Evolutionary conservation across 129 eudicot species (phyloP).

Genomic region (Tagetes patula): DNA sequence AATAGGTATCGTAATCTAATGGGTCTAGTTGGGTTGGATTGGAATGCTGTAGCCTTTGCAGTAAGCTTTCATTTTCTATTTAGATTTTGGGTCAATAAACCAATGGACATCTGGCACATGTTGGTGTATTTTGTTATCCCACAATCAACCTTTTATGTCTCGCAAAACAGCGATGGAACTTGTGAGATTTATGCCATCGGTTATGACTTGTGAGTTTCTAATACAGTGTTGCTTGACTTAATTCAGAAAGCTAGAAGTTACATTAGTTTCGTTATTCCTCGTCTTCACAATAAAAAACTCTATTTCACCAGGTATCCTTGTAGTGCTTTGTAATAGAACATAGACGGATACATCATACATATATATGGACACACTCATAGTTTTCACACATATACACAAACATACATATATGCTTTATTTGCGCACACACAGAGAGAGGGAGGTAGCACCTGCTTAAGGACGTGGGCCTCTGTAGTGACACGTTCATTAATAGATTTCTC

Average conservation of each 20-base stretch:
- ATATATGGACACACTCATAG: not conserved
- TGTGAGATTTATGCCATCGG: not conserved
- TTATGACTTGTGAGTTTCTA: not conserved
- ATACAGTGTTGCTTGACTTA: not conserved
- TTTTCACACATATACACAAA: not conserved
- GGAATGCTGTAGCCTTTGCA: not conserved
- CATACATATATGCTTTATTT: not conserved
- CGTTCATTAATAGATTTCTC: constrained; percentile 69
- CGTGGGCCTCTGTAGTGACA: constrained; percentile 49
- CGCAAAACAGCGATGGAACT: not conserved
- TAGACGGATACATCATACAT: not conserved
- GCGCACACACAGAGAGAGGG: not conserved
- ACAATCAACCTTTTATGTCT: not conserved
- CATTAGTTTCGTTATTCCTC: not conserved
- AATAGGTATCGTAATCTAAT: not conserved
- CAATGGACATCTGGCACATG: not conserved
- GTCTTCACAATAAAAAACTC: not conserved
- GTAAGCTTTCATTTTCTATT: not conserved
- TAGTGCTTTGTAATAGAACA: not conserved
- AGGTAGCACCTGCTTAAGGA: constrained; percentile 60
- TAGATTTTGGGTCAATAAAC: not conserved
- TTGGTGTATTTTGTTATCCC: not conserved
- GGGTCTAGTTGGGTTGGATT: not conserved
- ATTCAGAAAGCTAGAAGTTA: not conserved
- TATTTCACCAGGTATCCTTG: not conserved